Evolutionary conservation across 495 filamentous ascomycete species (phyloP), one percentile per base, ranked within the genome.

Genomic region (Neohortaea acidophila): DNA sequence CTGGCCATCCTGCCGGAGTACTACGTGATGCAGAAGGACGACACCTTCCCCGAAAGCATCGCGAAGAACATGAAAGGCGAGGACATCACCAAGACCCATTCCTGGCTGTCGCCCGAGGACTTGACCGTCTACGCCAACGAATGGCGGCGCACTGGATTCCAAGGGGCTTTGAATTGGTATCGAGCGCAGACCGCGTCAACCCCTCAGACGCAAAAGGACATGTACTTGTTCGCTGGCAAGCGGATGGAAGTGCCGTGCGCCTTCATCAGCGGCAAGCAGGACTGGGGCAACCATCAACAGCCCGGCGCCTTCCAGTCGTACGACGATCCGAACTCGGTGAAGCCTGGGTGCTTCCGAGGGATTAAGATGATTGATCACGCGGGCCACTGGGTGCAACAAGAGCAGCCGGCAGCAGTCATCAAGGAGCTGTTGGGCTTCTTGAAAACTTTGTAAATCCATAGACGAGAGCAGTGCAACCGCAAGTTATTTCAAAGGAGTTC

Each of bases 91-190:
- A 44, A 39, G 23, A 60, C 55, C 2, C 41, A 50, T 13, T 7
- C 52, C 1, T 81, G 74, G 75, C 57, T 81, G 8, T 49, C 66
- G 1, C 59, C 64, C 27, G 56, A 67, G 0, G 76, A 75, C 13
- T 58, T 82, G 3, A 56, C 52, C 8, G 62, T 80, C 4, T 82
- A 79, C 54, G 66, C 63, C 21, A 47, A 55, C 8, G 74, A 79
- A 38, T 79, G 70, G 59, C 42, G 29, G 5, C 65, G 77, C n/a
- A 80, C 67, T n/a, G 72, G 72, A 0, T 82, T 80, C 53, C 75
- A 79, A 55, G 76, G 77, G 2, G 75, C 64, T 0, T 50, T 81
- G 53, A 81, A 79, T 45, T 80, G 76, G 76, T 82, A 80, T 48
- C 64, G 73, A 2, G 67, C 68, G 13, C 59, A 61, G 36, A 79